These are phyloP conservation scores for Diatrype stigma DNA, from an alignment of 2,329 filamentous ascomycete species.

Conservation along the genomic window DNA sequence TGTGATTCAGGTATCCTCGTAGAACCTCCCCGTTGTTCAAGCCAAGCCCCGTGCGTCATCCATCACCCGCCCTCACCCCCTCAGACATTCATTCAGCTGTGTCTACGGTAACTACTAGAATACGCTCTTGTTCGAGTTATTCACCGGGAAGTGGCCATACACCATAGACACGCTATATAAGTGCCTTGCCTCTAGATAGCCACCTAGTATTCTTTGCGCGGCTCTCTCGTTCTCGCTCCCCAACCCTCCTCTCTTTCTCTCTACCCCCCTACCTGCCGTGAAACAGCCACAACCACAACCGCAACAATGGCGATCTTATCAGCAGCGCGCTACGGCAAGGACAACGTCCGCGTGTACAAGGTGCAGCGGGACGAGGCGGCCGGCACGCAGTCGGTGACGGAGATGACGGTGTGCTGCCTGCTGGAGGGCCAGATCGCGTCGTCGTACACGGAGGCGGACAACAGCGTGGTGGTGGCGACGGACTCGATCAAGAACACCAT, in stretches of 20 bases:
- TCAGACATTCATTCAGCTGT: no score
- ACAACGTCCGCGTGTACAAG: conserved; percentile 98
- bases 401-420: conserved; percentile 92
- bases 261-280: not conserved
- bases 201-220: no score
- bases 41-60: not conserved
- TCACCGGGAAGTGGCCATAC: not conserved
- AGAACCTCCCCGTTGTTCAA: not conserved
- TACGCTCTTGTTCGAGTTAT: no score
- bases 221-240: not conserved
- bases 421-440: conserved; percentile 88
- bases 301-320: conserved; percentile 50
- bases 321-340: conserved; percentile 80
- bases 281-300: not conserved
- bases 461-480: conserved; percentile 90
- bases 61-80: not conserved
- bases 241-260: not conserved
- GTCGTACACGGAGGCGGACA: conserved; percentile 91
- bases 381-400: conserved; percentile 78
- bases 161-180: not conserved
- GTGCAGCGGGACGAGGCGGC: conserved; percentile 75
- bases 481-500: conserved; percentile 98
- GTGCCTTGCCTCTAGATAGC: no score
- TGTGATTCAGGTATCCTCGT: not conserved
- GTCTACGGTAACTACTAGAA: no score